phyloP scores from a whole-genome alignment of 192 early-diverging fungal species.

The Jimgerdemannia lactiflua region DNA sequence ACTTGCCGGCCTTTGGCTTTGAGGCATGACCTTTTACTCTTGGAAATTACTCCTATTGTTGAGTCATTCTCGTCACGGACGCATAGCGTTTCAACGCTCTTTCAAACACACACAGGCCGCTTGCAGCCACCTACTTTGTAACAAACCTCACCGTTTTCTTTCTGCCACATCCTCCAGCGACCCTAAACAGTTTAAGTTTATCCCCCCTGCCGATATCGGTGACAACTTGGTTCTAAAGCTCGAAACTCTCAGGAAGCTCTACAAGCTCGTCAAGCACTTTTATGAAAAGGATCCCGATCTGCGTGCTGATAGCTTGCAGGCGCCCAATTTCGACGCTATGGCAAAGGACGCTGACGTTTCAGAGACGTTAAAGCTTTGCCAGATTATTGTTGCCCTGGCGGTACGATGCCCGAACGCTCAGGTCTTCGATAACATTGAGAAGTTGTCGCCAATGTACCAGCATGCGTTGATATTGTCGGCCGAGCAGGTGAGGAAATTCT shows the following conservation, averaged over 20 bases:
- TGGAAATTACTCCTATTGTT: no score
- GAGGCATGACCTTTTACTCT: no score
- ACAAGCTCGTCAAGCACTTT: slow-evolving; percentile 80
- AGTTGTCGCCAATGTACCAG: slow-evolving; percentile 66
- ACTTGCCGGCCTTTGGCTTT: no score
- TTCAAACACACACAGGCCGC: background rate
- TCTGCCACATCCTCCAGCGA: slow-evolving; percentile 56
- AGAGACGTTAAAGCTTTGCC: slow-evolving; percentile 79
- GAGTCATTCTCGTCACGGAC: background rate
- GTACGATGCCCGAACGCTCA: slow-evolving; percentile 87
- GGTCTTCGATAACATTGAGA: slow-evolving; percentile 79
- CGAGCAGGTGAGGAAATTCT: slow-evolving; percentile 67
- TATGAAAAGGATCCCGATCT: slow-evolving; percentile 86
- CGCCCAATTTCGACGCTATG: slow-evolving; percentile 80
- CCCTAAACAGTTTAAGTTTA: slow-evolving; percentile 84
- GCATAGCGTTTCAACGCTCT: slow-evolving; percentile 1
- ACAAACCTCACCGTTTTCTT: no score
- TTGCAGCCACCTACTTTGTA: no score
- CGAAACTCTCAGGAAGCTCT: slow-evolving; percentile 91
- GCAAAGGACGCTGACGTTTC: slow-evolving; percentile 70
- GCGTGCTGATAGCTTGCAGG: slow-evolving; percentile 48
- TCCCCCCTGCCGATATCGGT: slow-evolving; percentile 64
- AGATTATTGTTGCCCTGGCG: slow-evolving; percentile 79
- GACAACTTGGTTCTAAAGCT: slow-evolving; percentile 96
- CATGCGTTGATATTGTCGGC: slow-evolving; percentile 88